Base-by-base conservation (phyloP, 768 basidiomycete species). In the Basidioascus undulatus region DNA sequence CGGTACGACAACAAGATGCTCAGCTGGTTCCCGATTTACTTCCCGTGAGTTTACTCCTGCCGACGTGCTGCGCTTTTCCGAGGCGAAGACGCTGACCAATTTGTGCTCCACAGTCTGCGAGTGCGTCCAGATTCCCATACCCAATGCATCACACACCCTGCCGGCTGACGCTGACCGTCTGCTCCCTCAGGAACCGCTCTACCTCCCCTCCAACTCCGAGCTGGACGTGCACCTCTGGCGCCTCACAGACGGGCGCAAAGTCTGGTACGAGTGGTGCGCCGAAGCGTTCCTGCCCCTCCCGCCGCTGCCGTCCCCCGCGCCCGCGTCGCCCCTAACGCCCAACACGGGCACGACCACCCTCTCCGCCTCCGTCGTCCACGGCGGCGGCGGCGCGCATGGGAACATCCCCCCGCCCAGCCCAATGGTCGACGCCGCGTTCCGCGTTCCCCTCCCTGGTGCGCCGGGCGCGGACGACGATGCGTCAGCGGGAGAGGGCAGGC, bases 211-310 rank as follows among this genome's bases (percentile, higher is more conserved):
- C 50, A 76, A 82, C 53, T 77, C 81, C 15, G 92, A 98, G 53
- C 62, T 98, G 11, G 77, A 82, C 44, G 81, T 94, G 4, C 78
- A 78, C 19, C 70, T 98, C 21, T 98, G 92, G 87, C 74, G 92
- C 20, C 60, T 92, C 47, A 89, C 84, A 2, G 80, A 79, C 57
- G 69, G 75, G 42, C 71, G 72, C 15, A 76, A 78, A 49, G 80
- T 98, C 12, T 98, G 92, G 92, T 96, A 96, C 59, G 92, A 96
- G 59, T 98, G 92, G 92, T 75, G 78, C 53, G 86, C 84, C 0
- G 87, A 94, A 53, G 75, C 83, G 15, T 96, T 81, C 62, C 62
- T 96, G 39, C 70, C 78, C 5, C 62, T 75, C 15, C 63, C 68
- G 26, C 57, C 57, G 5, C 39, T 45, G 26, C 13, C 39, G 11